A percentile compares a stretch with the other conserved stretches of the same genome.
Evolutionary conservation across 495 filamentous ascomycete genomes (phyloP).

Genomic region (Aspergillus coremiiformis): DNA sequence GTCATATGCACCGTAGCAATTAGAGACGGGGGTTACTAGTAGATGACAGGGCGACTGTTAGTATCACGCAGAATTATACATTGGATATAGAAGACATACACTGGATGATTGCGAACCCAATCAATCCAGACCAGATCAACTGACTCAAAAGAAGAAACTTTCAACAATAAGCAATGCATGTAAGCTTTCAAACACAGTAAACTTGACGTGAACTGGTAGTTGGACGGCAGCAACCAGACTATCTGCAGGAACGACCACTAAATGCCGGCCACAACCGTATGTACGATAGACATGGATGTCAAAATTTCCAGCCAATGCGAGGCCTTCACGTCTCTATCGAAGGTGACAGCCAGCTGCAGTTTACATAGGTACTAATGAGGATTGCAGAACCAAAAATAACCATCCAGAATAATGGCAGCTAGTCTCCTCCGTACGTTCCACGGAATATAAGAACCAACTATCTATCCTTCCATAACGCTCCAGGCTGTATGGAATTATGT

Average conservation of each 20-base stretch:
- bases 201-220: background rate
- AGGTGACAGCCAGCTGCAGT: background rate
- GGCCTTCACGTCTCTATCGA: background rate
- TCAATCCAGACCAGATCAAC: background rate
- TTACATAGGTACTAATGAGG: background rate
- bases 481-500: background rate
- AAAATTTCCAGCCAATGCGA: background rate
- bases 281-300: background rate
- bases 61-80: background rate
- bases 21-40: background rate
- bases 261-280: background rate
- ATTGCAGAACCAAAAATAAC: background rate
- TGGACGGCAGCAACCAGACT: background rate
- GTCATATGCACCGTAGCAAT: slow-evolving; percentile 6
- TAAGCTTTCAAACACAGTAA: background rate
- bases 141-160: background rate
- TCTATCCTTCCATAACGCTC: background rate
- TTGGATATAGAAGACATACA: background rate
- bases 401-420: background rate
- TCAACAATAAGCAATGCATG: background rate
- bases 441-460: background rate
- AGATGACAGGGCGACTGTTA: background rate
- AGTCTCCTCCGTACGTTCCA: no score
- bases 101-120: background rate
- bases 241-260: background rate